Evolutionary conservation across 2,329 filamentous ascomycete species (phyloP), one percentile per base, ranked within the genome.

Genomic region (Rhynchosporium secalis): DNA sequence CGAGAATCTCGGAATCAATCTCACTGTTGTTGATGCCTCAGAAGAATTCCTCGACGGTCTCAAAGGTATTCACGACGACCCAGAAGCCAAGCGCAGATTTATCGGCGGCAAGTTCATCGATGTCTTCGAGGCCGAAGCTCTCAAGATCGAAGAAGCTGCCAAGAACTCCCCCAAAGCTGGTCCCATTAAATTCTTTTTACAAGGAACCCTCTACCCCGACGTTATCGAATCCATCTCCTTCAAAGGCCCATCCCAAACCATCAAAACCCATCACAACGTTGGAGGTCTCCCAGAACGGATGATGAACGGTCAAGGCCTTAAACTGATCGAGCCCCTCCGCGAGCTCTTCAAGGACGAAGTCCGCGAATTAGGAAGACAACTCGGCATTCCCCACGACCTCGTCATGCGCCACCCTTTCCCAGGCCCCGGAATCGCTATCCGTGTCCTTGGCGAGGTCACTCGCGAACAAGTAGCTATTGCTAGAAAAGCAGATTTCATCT

Each of bases 31-130:
- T 1, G 90, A 98, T 73, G 92, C 86, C 0, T 83, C 83, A 9
- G 81, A 96, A 64, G 79, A 84, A 31, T 98, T 98, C 80, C 80
- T 97, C n/a, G 78, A 79, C 36, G 82, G 86, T 29, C 85, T 98
- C 0, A 83, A 85, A 67, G 94, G 92, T 20, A 85, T 96, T 31
- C 79, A 78, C 0, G 91, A 90, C 61, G 62, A 87, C 36, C 93
- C 94, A 0, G 93, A 98, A 77, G 84, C 84, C 73, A 97, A 96
- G 82, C 83, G 93, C 60, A 96, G 96, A 78, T 87, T 97, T 70
- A 97, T 97, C 65, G 93, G 92, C 61, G 84, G 81, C 66, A 82
- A 81, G 28, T 90, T 92, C 75, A 92, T 92, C 67, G 89, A 92
- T 69, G 78, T 96, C 33, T 97, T 96, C 76, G 88, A 96, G 75